Evolutionary conservation across 257 asterid genomes (phyloP).

Genomic region (Solanum virginianum): DNA sequence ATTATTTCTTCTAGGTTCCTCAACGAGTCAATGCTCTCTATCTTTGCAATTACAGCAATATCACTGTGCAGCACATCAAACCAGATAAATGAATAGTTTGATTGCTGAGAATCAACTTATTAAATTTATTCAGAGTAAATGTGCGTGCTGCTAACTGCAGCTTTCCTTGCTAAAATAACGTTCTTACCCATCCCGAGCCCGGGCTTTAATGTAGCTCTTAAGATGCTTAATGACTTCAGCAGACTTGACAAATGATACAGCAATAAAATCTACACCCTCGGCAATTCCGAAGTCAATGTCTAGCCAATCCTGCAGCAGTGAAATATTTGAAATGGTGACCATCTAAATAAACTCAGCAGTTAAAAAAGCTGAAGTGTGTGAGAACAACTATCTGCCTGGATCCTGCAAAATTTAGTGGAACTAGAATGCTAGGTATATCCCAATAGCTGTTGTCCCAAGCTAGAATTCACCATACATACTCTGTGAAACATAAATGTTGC

Average conservation of each 20-base stretch:
- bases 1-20: slow-evolving; percentile 90
- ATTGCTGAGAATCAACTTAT: neutral
- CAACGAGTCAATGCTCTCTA: slow-evolving; percentile 92
- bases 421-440: neutral
- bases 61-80: slow-evolving; percentile 44
- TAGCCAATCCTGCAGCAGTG: slow-evolving; percentile 73
- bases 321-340: slow-evolving; percentile 10
- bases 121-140: neutral
- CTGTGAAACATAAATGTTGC: neutral
- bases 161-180: neutral
- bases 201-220: slow-evolving; percentile 86
- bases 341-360: neutral
- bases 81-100: neutral
- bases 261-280: slow-evolving; percentile 95
- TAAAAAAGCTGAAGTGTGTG: neutral
- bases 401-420: neutral
- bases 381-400: neutral
- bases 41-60: slow-evolving; percentile 78
- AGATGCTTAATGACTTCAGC: slow-evolving; percentile 96
- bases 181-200: slow-evolving; percentile 83
- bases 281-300: slow-evolving; percentile 97
- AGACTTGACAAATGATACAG: slow-evolving; percentile 96
- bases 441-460: neutral
- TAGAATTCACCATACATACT: neutral
- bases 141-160: neutral